Evolutionary conservation across 345 rosid genomes (phyloP), one percentile per base, ranked within the genome.

Genomic region (Citrus trifoliata): DNA sequence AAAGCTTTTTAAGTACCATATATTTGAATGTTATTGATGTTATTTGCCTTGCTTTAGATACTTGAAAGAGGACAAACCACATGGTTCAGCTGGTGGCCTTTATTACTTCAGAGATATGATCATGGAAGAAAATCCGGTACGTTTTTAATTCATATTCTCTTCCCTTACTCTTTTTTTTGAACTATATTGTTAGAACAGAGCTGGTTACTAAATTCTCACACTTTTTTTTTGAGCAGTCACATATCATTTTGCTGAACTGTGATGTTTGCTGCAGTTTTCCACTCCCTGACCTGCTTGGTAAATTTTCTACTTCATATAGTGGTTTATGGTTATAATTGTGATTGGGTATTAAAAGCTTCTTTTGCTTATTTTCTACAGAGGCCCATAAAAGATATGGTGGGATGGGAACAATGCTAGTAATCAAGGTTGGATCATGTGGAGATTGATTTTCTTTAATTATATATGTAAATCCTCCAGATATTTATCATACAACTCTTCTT

Each of bases 181-280:
- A 19, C 12, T 73, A 22, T 24, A 64, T 19, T 16, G 10, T 73
- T 27, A 25, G 70, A 69, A 69, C 3, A 40, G 53, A 82, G 65
- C n/a, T 78, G 4, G 16, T 58, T 16, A 5, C 22, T 58, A 16
- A 10, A n/a, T 46, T 64, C 55, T 75, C 51, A 27, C 64, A 25
- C 37, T 55, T 30, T 38, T 79, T 82, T 78, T 18, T 77, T 74
- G 67, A 46, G 81, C 86, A 93, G 98, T 87, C 97, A 0, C 95
- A 93, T 76, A 82, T 93, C 70, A 86, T 90, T 83, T 83, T 93
- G 80, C 80, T 93, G 59, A 93, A 92, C 74, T 92, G 95, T 78
- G 97, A 92, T 82, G 97, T 93, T 82, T 93, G 98, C 85, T 93
- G 98, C 86, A 89, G 82, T 85, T 94, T 93, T 75, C 98, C 98